Evolutionary conservation across 1,284 basidiomycete species (phyloP), one percentile per base, ranked within the genome.

Genomic region (Lentinus polychrous): DNA sequence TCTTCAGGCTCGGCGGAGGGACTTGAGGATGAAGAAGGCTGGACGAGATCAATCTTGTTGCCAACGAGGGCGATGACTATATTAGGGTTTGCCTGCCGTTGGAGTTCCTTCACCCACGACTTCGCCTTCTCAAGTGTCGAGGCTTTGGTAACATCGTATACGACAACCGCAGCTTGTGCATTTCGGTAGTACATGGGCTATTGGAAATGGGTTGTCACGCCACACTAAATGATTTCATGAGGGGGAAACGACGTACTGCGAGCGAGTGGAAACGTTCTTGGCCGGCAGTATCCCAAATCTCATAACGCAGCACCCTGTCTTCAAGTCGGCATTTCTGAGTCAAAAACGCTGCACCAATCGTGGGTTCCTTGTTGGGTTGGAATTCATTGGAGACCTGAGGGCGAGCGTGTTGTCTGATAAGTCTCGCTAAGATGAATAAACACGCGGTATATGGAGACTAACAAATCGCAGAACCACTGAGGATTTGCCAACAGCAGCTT

Each of bases 401-500:
- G 42, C 46, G 39, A 48, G 22, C 17, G 39, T 18, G 15, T 32
- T 38, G 52, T 50, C 54, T 17, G 39, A 20, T 36, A 47, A 39
- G 46, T 44, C 44, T 3, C 23, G 18, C 15, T 23, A 44, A 24
- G 50, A 47, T 47, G 47, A 24, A 51, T 45, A 48, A 22, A 20
- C 10, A n/a, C 35, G 34, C 35, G 14, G 49, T 14, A 49, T 46
- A 37, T 18, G n/a, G n/a, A n/a, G n/a, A 78, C 85, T 64, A 66
- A 97, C 94, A 66, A 99, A 99, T 67, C 96, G 87, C 53, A 99
- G 81, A 35, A 99, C 96, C 50, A 99, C 86, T 22, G 94, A 98
- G n/a, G 94, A 97, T 75, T 99, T 99, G 55, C 96, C 96, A 48
- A 99, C 96, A 50, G 96, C 95, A 52, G 95, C 94, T 75, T 99